Conservation (phyloP, 306 rosid genomes). For the Vigna angularis region DNA sequence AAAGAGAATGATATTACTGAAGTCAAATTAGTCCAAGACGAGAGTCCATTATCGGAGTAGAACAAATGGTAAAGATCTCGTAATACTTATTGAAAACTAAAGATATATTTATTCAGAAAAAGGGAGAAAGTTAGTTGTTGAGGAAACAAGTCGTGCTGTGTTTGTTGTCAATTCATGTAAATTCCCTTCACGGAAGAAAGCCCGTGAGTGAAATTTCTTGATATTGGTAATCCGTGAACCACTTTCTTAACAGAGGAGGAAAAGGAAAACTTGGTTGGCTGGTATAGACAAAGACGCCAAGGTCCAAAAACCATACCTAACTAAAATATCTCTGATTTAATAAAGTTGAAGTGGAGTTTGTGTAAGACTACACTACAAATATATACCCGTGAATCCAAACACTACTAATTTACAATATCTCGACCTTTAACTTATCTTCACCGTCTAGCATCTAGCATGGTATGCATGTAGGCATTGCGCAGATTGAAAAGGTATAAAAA, state of each 20-base stretch:
- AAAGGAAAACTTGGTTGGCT: slow-evolving; percentile 37
- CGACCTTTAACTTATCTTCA: slow-evolving; percentile 9
- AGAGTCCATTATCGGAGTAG: not conserved
- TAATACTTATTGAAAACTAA: not conserved
- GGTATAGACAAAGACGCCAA: slow-evolving; percentile 13
- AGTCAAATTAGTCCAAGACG: not conserved
- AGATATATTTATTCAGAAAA: not conserved
- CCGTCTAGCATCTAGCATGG: not conserved
- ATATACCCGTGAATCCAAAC: slow-evolving; percentile 56
- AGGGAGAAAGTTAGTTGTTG: not conserved
- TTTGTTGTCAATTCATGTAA: not conserved
- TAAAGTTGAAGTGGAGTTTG: slow-evolving; percentile 23
- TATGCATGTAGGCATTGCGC: not conserved
- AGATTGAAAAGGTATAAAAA: not conserved
- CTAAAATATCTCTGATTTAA: slow-evolving; percentile 31
- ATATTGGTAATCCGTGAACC: slow-evolving; percentile 27
- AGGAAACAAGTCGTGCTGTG: not conserved
- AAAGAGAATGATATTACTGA: not conserved
- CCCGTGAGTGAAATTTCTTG: slow-evolving; percentile 46
- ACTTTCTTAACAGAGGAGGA: slow-evolving; percentile 5
- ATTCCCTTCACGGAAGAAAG: slow-evolving; percentile 2
- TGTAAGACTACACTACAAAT: slow-evolving; percentile 38
- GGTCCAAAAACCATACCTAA: not conserved
- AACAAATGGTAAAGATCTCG: not conserved
- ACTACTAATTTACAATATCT: slow-evolving; percentile 30